Evolutionary conservation across 768 basidiomycete species (phyloP), one percentile per base, ranked within the genome.

Genomic region (Clathrus columnatus): DNA sequence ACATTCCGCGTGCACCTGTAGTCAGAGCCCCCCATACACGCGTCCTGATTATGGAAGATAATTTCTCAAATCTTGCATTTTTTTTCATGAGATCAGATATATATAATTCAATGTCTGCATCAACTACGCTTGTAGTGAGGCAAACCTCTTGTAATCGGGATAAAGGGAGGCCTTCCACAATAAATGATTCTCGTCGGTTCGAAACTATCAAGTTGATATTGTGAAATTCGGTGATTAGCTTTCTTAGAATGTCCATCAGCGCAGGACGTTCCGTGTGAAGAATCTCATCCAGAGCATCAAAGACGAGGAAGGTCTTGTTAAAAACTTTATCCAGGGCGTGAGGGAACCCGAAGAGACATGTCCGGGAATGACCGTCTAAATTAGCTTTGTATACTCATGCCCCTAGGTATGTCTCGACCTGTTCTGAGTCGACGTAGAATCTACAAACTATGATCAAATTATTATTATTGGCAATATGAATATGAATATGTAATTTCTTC

Each of bases 201-300:
- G 58, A 49, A 58, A 60, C 56, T 36, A 62, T 50, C 42, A 52
- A 23, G 11, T 18, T 5, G 0, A 58, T 50, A 26, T n/a, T 48
- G 26, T 11, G 51, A 11, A 30, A 58, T 44, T 16, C 16, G 36
- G 56, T 50, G n/a, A 41, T 26, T 26, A 30, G 57, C n/a, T n/a
- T n/a, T n/a, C n/a, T n/a, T 14, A 62, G 50, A 10, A 57, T 29
- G 2, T 28, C 32, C 3, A 61, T 45, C 7, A 66, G 44, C 27
- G 51, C 45, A 1, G 48, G 42, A n/a, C 50, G 41, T 26, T 62
- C 59, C 14, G 50, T 29, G 28, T 60, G 61, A 20, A 11, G 14
- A 42, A 42, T 20, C 55, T 66, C 64, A 27, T 66, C 64, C 1
- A 65, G 49, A 0, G 56, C 64, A 43, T 66, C 65, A 26, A 65